A percentile compares a stretch with the other conserved stretches of the same genome.
Evolutionary conservation across 108 stramenopile genomes (phyloP).

Genomic region (Thalassiosira profunda): DNA sequence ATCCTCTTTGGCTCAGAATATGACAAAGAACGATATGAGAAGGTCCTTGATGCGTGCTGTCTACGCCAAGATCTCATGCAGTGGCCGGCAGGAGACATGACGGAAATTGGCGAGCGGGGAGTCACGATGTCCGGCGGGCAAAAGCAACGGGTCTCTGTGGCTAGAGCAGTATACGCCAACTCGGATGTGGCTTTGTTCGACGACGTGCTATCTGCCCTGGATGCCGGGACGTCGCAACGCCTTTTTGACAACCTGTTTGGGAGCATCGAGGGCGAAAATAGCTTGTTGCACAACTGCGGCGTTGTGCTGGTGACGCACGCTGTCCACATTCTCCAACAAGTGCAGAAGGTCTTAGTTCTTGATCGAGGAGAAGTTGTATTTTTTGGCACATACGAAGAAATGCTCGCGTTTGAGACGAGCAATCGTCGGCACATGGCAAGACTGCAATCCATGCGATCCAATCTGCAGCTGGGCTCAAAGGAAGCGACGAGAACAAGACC

Average conservation of each 20-base stretch:
- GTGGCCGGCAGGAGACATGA: conserved; percentile 61
- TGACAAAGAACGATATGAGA: conserved; percentile 80
- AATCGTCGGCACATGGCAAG: conserved; percentile 43
- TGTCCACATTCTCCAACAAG: conserved; percentile 63
- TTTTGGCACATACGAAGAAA: conserved; percentile 66
- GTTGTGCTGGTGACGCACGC: conserved; percentile 88
- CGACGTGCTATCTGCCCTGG: conserved; percentile 94
- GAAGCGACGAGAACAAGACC: neutral
- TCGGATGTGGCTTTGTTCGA: conserved; percentile 82
- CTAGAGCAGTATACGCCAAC: conserved; percentile 79
- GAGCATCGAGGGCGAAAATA: conserved; percentile 12
- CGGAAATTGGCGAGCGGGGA: conserved; percentile 96
- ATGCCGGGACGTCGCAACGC: conserved; percentile 72
- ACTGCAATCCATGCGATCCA: conserved; percentile 57
- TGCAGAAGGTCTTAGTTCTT: conserved; percentile 69
- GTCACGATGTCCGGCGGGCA: conserved; percentile 92
- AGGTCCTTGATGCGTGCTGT: conserved; percentile 85
- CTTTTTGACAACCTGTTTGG: conserved; percentile 73
- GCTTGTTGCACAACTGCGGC: conserved; percentile 52
- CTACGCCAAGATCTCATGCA: conserved; percentile 73
- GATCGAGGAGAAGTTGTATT: conserved; percentile 58
- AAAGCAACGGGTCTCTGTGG: conserved; percentile 78
- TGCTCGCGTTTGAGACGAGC: conserved; percentile 37
- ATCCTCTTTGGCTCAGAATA: conserved; percentile 91
- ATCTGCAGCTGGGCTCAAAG: conserved; percentile 51